Evolutionary conservation across 176 grass and related monocot species (phyloP), one percentile per base, ranked within the genome.

Genomic region (Typha latifolia): DNA sequence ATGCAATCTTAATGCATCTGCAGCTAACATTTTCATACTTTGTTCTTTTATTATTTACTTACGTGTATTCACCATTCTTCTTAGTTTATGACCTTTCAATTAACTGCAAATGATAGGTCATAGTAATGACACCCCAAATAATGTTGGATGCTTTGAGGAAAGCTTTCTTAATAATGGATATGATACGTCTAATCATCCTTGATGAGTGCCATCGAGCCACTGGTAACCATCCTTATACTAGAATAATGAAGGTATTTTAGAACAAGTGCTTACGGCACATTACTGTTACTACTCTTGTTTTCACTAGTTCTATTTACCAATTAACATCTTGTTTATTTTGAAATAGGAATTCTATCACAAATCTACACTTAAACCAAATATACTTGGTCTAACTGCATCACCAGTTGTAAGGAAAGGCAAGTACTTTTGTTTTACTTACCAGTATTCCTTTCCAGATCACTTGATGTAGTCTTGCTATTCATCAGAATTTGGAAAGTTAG

Each of bases 41-140:
- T 37, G 34, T 37, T 37, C 34, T 37, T 37, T 57, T 18, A 7
- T 15, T 53, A 53, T 8, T 20, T 21, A 20, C 15, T n/a, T 20
- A 20, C 19, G 1, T 18, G 15, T 56, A 20, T 57, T 18, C 52
- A 21, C 16, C 52, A 57, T 18, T 57, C 52, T 57, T 57, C 52
- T n/a, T 57, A 7, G 15, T 57, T 21, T 10, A 21, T 57, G 19
- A 57, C 52, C 15, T 57, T 15, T 20, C 52, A 57, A 47, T 34
- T 13, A 59, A 57, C 48, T 16, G 31, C 57, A 68, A 77, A 80
- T 70, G 77, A 66, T 74, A 96, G 93, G 92, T 91, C 27, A 80
- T 96, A 71, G 80, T 96, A 70, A 96, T 96, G 85, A 91, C 85
- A 53, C 92, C 92, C 68, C 82, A 91, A 72, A 74, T 96, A 68